Base-by-base conservation (phyloP, 129 eudicot species). In the Silybum marianum region DNA sequence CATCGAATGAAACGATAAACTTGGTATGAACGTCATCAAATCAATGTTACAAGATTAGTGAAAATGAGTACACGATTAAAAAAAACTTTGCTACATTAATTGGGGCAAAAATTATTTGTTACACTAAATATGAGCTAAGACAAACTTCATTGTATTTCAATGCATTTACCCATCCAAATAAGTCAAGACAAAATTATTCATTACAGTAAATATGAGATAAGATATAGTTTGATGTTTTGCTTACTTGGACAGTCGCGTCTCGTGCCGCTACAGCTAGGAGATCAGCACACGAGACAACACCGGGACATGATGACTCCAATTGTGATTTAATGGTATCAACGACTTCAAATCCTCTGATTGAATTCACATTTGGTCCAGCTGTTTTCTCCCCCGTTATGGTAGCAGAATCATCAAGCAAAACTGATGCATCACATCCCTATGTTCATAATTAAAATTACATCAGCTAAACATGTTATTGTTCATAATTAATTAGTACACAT, bases 241-340 rank as follows among this genome's bases (percentile, higher is more conserved):
- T 3, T 77, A 83, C 86, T 10, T 42, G 26, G 69, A 48, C 82
- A 36, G 78, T 73, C 0, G 82, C 82, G 25, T 88, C 91, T 6
- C 88, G 81, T 9, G 91, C 91, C 12, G 86, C 79, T 28, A 88
- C 72, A 7, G 91, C 79, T 22, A 87, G 22, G 40, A 87, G 78
- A 62, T 84, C 90, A 39, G 90, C 90, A 74, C 90, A 87, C 14
- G 90, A 87, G n/a, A 87, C 88, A 14, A 82, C 82, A 0, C 72
- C 72, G n/a, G 77, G 78, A 58, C 90, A 87, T 5, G 30, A 83
- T 1, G 14, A 68, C 58, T 88, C 88, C 18, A 88, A 84, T 4
- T 39, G 85, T 1, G 86, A 21, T 70, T 88, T 85, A n/a, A 88
- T 88, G 34, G 19, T 72, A 42, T 85, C 91, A 28, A 88, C 62